Conservation (phyloP, 768 basidiomycete species). For the Calocybe cyanea region DNA sequence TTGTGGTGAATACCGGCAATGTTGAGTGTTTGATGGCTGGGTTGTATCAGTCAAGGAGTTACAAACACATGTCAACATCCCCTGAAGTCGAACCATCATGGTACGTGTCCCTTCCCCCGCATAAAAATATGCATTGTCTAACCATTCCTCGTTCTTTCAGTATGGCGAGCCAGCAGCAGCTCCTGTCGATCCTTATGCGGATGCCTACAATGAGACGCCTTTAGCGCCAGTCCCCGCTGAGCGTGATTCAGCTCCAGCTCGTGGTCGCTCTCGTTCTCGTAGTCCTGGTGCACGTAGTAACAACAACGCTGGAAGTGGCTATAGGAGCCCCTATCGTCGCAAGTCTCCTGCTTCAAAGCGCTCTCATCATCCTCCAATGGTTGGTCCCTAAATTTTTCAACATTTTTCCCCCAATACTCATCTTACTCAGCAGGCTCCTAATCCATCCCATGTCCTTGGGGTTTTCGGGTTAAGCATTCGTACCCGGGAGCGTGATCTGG, state of each 20-base stretch:
- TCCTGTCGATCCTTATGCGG: slow-evolving; percentile 76
- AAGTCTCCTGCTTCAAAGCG: slow-evolving; percentile 61
- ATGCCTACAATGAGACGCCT: slow-evolving; percentile 71
- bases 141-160: slow-evolving; percentile 29
- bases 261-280: slow-evolving; percentile 74
- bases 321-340: slow-evolving; percentile 57
- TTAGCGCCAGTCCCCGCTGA: slow-evolving; percentile 46
- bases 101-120: slow-evolving; percentile 39
- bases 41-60: slow-evolving; percentile 15
- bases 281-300: slow-evolving; percentile 53
- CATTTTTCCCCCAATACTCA: slow-evolving; percentile 27
- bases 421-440: slow-evolving; percentile 66
- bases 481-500: slow-evolving; percentile 89
- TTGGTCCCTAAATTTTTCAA: slow-evolving; percentile 34
- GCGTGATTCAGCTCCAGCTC: slow-evolving; percentile 50
- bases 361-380: slow-evolving; percentile 70
- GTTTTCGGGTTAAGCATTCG: slow-evolving; percentile 99
- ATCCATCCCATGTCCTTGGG: slow-evolving; percentile 85
- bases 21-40: slow-evolving; percentile 5
- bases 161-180: slow-evolving; percentile 61
- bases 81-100: slow-evolving; percentile 65
- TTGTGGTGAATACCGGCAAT: not conserved
- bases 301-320: slow-evolving; percentile 40
- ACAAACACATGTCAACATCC: slow-evolving; percentile 44
- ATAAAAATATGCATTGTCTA: slow-evolving; percentile 1